phyloP scores from a whole-genome alignment of 2,329 filamentous ascomycete species.

The Madurella mycetomatis region DNA sequence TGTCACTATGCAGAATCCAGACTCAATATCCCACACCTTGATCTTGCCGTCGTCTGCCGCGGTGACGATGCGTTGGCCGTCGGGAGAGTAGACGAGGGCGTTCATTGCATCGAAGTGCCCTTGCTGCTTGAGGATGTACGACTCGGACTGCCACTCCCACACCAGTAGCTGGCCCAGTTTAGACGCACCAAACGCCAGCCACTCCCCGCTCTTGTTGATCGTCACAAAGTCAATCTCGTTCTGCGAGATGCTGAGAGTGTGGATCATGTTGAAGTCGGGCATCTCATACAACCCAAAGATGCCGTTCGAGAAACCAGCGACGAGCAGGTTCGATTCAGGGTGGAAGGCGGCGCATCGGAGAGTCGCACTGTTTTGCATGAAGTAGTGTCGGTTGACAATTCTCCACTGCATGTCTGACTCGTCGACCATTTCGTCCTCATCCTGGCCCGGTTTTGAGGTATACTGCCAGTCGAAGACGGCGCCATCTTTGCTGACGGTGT shows the following conservation, averaged over 20 bases:
- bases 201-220: constrained; percentile 91
- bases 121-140: constrained; percentile 96
- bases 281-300: constrained; percentile 93
- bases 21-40: constrained; percentile 96
- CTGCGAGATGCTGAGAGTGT: constrained; percentile 89
- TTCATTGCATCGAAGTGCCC: constrained; percentile 97
- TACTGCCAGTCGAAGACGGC: constrained; percentile 94
- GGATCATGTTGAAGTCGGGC: constrained; percentile 92
- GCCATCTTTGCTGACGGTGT: constrained; percentile 95
- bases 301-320: constrained; percentile 92
- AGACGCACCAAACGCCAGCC: constrained; percentile 94
- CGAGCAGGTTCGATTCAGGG: constrained; percentile 79
- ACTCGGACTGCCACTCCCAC: constrained; percentile 99
- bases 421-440: constrained; percentile 59
- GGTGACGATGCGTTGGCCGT: constrained; percentile 88
- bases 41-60: constrained; percentile 96
- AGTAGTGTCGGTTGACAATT: constrained; percentile 87
- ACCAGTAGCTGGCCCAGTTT: constrained; percentile 94
- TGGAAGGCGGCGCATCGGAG: constrained; percentile 91
- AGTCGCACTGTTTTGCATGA: constrained; percentile 84
- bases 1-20: constrained; percentile 95
- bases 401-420: constrained; percentile 75
- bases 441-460: constrained; percentile 52
- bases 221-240: constrained; percentile 94
- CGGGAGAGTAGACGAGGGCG: constrained; percentile 84